Percentiles rank a stretch among this genome's conserved stretches.
phyloP scores from a whole-genome alignment of 1,284 basidiomycete genomes.

The Melampsora abietis-canadensis region DNA sequence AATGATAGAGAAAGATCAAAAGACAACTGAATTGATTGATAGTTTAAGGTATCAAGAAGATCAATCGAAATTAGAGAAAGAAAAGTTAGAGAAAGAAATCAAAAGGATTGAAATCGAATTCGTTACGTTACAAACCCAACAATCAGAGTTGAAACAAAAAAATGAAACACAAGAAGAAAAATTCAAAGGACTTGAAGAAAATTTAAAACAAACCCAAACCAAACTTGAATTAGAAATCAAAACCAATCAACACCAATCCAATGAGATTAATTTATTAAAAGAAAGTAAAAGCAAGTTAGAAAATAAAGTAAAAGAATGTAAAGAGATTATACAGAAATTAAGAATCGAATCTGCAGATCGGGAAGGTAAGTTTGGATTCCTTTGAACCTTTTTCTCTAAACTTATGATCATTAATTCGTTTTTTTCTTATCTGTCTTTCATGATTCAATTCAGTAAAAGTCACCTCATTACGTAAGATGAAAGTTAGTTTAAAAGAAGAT shows the following conservation, averaged over 20 bases:
- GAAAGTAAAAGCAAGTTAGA: slow-evolving; percentile 27
- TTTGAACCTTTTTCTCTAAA: neutral
- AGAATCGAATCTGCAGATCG: slow-evolving; percentile 44
- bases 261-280: neutral
- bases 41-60: neutral
- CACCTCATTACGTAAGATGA: slow-evolving; percentile 31
- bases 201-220: neutral
- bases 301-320: neutral
- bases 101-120: neutral
- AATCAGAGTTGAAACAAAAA: neutral
- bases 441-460: slow-evolving; percentile 29
- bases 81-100: neutral
- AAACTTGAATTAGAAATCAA: neutral
- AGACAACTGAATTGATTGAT: neutral
- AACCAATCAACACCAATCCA: neutral
- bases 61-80: neutral
- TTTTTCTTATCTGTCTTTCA: neutral
- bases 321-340: slow-evolving; percentile 37
- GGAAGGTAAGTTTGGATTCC: slow-evolving; percentile 30
- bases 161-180: neutral
- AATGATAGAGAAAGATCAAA: neutral
- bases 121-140: neutral
- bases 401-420: neutral
- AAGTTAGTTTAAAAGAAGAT: slow-evolving; percentile 43
- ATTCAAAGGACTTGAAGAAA: neutral